Evolutionary conservation across 352 stramenopile species (phyloP).

Genomic region (Phytophthora rubi): DNA sequence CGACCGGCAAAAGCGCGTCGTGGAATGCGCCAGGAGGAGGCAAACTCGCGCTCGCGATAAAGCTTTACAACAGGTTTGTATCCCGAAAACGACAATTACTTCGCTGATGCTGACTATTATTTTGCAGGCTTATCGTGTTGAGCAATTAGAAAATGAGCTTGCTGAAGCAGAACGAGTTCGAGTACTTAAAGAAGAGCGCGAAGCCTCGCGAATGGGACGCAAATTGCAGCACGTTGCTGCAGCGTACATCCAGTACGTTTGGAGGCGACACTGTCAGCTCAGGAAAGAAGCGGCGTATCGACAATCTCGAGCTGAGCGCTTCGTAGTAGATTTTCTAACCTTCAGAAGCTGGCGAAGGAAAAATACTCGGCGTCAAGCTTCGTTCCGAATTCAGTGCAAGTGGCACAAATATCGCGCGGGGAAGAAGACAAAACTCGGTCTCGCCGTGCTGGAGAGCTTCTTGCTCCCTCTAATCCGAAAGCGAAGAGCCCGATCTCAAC

Average conservation of each 20-base stretch:
- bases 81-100: not conserved
- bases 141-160: constrained; percentile 55
- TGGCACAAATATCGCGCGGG: constrained; percentile 29
- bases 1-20: constrained; percentile 51
- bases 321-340: constrained; percentile 46
- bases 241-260: constrained; percentile 75
- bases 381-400: constrained; percentile 43
- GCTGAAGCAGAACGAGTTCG: constrained; percentile 46
- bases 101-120: not conserved
- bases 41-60: constrained; percentile 60
- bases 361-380: constrained; percentile 26
- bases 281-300: constrained; percentile 20
- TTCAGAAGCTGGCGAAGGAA: constrained; percentile 25
- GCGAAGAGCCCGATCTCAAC: constrained; percentile 13
- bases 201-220: constrained; percentile 57
- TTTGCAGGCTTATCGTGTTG: constrained; percentile 49
- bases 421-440: constrained; percentile 13
- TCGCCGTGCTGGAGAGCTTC: constrained; percentile 35
- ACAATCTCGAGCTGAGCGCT: constrained; percentile 27
- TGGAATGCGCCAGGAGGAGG: constrained; percentile 63
- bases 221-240: constrained; percentile 72
- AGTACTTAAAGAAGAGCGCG: constrained; percentile 53
- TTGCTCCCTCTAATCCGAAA: constrained; percentile 20
- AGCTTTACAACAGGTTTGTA: constrained; percentile 55
- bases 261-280: constrained; percentile 37